Conservation (phyloP, 1,284 basidiomycete species). For the Anthracocystis panici-leucophaei region DNA sequence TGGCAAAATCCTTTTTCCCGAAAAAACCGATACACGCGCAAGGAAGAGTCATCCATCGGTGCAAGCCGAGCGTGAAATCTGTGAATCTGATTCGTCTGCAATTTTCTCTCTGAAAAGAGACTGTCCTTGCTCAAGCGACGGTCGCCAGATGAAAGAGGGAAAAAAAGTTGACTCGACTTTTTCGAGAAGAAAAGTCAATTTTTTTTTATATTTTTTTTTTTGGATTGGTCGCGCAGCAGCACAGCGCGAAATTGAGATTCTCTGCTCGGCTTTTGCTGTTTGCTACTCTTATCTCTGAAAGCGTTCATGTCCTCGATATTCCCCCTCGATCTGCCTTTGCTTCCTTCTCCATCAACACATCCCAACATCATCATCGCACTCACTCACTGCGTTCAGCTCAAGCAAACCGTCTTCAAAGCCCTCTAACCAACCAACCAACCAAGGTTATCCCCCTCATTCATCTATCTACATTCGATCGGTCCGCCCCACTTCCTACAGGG, state of each 20-base stretch:
- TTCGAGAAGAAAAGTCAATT: slow-evolving; percentile 6
- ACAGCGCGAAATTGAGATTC: neutral
- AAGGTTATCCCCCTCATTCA: slow-evolving; percentile 1
- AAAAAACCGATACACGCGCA: too few species aligned
- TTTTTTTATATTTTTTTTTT: slow-evolving; percentile 2
- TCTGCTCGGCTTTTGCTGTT: slow-evolving; percentile 9
- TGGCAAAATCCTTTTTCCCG: too few species aligned
- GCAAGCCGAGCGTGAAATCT: neutral
- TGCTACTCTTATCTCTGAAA: slow-evolving; percentile 1
- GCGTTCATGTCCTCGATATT: neutral
- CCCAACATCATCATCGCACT: neutral
- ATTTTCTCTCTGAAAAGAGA: slow-evolving; percentile 9
- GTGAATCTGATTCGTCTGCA: slow-evolving; percentile 28
- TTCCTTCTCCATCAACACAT: neutral
- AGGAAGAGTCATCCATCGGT: neutral
- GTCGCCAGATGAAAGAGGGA: neutral
- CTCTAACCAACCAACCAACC: neutral
- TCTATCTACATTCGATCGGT: slow-evolving; percentile 10
- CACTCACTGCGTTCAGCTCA: neutral
- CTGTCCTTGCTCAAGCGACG: slow-evolving; percentile 4
- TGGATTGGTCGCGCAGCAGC: slow-evolving; percentile 7
- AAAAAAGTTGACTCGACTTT: slow-evolving; percentile 13
- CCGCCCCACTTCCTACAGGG: slow-evolving; percentile 37
- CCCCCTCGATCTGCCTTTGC: neutral
- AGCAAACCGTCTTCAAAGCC: neutral